These are phyloP conservation scores for Cladorrhinum sp. DNA, from an alignment of 2,329 filamentous ascomycete genomes.

Conservation along the genomic window DNA sequence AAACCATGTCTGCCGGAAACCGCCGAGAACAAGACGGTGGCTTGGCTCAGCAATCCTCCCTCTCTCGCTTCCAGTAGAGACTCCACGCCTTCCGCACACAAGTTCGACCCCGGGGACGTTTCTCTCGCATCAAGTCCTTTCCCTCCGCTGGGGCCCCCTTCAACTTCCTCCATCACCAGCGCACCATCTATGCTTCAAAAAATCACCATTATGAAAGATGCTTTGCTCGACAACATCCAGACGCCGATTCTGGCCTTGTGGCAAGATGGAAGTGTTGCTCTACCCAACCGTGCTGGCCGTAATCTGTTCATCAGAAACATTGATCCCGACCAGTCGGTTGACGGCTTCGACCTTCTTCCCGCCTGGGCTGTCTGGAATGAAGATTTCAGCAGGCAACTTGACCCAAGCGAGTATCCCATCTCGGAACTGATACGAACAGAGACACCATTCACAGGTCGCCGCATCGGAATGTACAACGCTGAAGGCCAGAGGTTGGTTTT, in stretches of 20 bases:
- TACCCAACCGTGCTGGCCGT: slow-evolving; percentile 65
- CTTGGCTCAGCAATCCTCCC: slow-evolving; percentile 44
- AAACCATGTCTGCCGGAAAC: slow-evolving; percentile 43
- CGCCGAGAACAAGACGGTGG: slow-evolving; percentile 44
- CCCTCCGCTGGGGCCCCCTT: slow-evolving; percentile 64
- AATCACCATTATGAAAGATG: slow-evolving; percentile 71
- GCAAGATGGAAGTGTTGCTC: slow-evolving; percentile 71
- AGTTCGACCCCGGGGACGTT: slow-evolving; percentile 49
- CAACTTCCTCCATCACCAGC: slow-evolving; percentile 50
- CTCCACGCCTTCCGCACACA: slow-evolving; percentile 45
- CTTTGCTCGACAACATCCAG: slow-evolving; percentile 69
- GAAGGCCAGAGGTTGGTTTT: slow-evolving; percentile 54
- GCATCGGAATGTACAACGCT: slow-evolving; percentile 61
- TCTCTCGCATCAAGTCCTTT: slow-evolving; percentile 58
- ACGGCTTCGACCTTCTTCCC: slow-evolving; percentile 55
- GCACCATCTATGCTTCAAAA: slow-evolving; percentile 69
- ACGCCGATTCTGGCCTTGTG: slow-evolving; percentile 77
- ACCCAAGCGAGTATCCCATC: slow-evolving; percentile 63
- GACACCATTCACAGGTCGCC: slow-evolving; percentile 54
- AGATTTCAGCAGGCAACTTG: slow-evolving; percentile 59
- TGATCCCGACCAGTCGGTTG: slow-evolving; percentile 39
- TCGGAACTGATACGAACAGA: slow-evolving; percentile 60
- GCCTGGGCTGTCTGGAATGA: slow-evolving; percentile 63
- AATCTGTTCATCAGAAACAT: slow-evolving; percentile 46
- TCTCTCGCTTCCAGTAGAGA: slow-evolving; percentile 48